These are phyloP conservation scores for Sphaerulina musiva DNA, from an alignment of 2,329 filamentous ascomycete species.

Conservation along the genomic window DNA sequence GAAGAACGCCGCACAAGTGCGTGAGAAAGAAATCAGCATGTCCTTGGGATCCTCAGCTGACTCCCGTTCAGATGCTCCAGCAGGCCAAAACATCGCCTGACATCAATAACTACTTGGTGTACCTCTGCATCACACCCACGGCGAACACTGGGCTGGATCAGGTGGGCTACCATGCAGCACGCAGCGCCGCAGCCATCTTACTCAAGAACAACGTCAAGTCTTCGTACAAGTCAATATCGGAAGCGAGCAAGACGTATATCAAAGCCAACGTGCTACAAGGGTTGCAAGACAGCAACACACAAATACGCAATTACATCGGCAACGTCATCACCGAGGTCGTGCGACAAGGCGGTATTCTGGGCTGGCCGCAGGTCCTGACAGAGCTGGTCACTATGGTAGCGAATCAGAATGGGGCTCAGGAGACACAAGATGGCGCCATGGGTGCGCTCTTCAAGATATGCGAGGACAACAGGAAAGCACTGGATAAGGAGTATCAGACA, in stretches of 20 bases:
- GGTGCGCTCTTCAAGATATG: conserved; percentile 89
- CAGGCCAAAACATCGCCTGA: conserved; percentile 85
- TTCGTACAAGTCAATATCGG: conserved; percentile 68
- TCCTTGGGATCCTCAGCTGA: neutral
- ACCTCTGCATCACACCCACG: conserved; percentile 68
- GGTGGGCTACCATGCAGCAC: conserved; percentile 63
- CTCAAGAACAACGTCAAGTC: conserved; percentile 86
- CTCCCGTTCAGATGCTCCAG: conserved; percentile 66
- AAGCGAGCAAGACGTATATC: conserved; percentile 66
- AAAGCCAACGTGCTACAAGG: conserved; percentile 70
- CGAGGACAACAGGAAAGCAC: conserved; percentile 82
- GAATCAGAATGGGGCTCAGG: conserved; percentile 62
- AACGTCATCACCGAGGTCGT: conserved; percentile 93
- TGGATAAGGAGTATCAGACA: conserved; percentile 82
- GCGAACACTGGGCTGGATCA: conserved; percentile 54
- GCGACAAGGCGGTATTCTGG: conserved; percentile 72
- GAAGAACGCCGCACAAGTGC: conserved; percentile 82
- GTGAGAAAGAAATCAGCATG: conserved; percentile 34
- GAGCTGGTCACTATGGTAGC: conserved; percentile 72
- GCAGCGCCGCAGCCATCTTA: conserved; percentile 85
- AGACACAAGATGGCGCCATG: conserved; percentile 89
- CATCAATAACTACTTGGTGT: conserved; percentile 95
- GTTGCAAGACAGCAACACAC: conserved; percentile 71
- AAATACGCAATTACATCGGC: conserved; percentile 83
- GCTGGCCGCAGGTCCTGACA: conserved; percentile 84